Base-by-base conservation (phyloP, 2,329 filamentous ascomycete species). In the Pseudopithomyces chartarum region DNA sequence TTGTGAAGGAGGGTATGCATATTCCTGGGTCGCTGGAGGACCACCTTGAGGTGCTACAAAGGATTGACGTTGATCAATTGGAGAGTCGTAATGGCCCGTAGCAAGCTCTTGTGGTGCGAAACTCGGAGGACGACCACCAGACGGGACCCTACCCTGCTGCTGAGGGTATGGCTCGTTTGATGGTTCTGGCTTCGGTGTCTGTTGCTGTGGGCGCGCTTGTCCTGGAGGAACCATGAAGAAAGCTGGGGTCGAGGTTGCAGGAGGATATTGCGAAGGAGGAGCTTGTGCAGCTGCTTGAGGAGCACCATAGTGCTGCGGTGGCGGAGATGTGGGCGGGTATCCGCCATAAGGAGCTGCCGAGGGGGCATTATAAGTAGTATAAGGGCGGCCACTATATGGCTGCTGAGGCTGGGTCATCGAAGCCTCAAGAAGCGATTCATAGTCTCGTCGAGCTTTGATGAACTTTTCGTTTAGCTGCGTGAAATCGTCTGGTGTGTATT, bases 391-490 rank as follows among this genome's bases (percentile, higher is more conserved):
- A 66, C 90, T 88, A 73, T 94, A 95, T 45, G 89, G 86, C 69
- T 91, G 90, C 51, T 90, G 87, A n/a, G 93, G 90, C 65, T 97
- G 94, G 1, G 93, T 88, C 94, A 99, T 98, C 54, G 94, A 98
- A 17, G 91, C 90, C 76, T 99, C 95, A 19, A 99, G 82, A n/a
- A 99, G 84, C 29, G 91, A 88, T 78, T 99, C 95, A 74, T 99
- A 99, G 78, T 99, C 95, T 68, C 94, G 87, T 62, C 95, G 89
- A 44, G 95, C 95, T 78, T 99, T 99, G 82, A 99, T 98, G 77
- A 99, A 99, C 79, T 98, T 98, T 77, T 99, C 95, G 71, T 99
- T 99, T 60, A 99, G 82, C 74, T 98, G 94, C 2, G 95, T 97
- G 72, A 99, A 98, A 76, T 99, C 95, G 77, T 99, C 95, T 96